Evolutionary conservation across 2,329 filamentous ascomycete genomes (phyloP).

Genomic region (Fusarium veterinarium): DNA sequence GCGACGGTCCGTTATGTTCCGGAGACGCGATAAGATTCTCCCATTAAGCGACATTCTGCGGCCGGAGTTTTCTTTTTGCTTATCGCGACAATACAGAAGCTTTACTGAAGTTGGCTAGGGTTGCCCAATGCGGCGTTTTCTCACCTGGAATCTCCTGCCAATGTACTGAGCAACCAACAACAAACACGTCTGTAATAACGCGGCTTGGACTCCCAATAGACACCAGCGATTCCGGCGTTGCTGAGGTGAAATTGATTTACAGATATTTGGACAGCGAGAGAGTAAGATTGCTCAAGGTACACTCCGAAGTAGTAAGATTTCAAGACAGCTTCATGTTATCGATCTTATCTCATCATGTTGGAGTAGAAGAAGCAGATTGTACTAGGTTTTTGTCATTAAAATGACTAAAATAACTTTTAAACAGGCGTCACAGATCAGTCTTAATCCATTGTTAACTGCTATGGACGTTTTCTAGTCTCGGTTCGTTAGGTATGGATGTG

Average conservation of each 20-base stretch:
- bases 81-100: neutral
- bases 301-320: fast-evolving
- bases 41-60: fast-evolving
- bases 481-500: fast-evolving
- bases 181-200: neutral
- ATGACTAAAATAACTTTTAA: fast-evolving
- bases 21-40: neutral
- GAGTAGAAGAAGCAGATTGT: no score
- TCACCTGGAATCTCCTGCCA: neutral
- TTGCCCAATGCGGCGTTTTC: fast-evolving
- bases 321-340: no score
- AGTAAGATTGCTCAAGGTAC: fast-evolving
- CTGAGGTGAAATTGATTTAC: fast-evolving
- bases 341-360: no score
- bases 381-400: no score
- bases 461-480: fast-evolving
- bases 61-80: neutral
- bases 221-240: no score
- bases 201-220: constrained; percentile 54
- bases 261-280: fast-evolving
- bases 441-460: fast-evolving
- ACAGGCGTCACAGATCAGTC: fast-evolving
- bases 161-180: neutral
- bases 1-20: neutral
- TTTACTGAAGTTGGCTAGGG: neutral